Evolutionary conservation across 768 basidiomycete genomes (phyloP), one percentile per base, ranked within the genome.

Genomic region (Sporobolomyces phaffii): DNA sequence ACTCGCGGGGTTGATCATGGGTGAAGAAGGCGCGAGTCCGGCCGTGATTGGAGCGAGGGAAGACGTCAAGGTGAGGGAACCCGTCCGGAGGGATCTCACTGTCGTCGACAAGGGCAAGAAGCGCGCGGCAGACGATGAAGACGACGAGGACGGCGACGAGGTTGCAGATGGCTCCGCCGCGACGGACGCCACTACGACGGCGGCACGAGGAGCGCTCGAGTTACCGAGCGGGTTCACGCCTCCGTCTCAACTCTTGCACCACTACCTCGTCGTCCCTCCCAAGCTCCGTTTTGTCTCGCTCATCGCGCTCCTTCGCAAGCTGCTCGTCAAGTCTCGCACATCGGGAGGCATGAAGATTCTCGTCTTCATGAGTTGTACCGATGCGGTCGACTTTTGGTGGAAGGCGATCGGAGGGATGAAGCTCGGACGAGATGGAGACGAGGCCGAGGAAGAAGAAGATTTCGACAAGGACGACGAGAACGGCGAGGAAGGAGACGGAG

Each of bases 321-420:
- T 73, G 10, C 62, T 75, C 28, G 84, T 86, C 77, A 68, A 60
- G 5, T 80, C 83, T 40, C 8, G 54, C 61, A 41, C 43, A 44
- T 52, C 29, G 18, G 3, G 4, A 22, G 83, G 83, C 15, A 81
- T 82, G 45, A 91, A 89, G 77, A 84, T 96, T 61, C 91, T 99
- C 51, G 91, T 99, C 8, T 99, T 99, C 78, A 80, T 99, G 67
- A 94, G 89, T 72, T 97, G 91, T 74, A 98, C 92, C 8, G 94
- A 97, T 78, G 93, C 96, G 4, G 96, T 99, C 22, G 94, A 99
- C 77, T 97, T 91, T 74, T 91, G 94, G 75, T 98, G 91, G 90
- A 84, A 82, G 54, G 80, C 97, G 26, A 78, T 98, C 1, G 87
- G 86, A 0, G 84, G 85, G 7, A 80, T 89, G 24, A 74, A 78